These are phyloP conservation scores for Peniophora sp. DNA, from an alignment of 1,284 basidiomycete genomes.

Conservation along the genomic window DNA sequence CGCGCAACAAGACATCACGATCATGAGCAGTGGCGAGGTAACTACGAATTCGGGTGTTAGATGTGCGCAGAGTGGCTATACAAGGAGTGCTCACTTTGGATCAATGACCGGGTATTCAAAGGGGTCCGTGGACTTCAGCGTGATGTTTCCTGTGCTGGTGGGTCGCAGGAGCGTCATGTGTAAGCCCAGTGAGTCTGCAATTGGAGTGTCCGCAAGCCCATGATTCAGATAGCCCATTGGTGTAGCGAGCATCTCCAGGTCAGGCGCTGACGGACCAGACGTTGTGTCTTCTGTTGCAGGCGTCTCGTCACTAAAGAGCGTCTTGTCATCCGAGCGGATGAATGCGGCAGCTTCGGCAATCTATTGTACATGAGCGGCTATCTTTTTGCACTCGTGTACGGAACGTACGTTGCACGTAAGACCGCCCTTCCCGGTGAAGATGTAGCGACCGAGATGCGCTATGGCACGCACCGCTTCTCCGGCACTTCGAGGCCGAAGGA, in stretches of 20 bases:
- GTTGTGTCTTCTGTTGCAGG: constrained; percentile 39
- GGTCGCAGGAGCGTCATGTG: constrained; percentile 27
- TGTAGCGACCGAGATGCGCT: constrained; percentile 33
- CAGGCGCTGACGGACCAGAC: constrained; percentile 47
- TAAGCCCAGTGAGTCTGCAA: constrained; percentile 20
- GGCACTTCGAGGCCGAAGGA: constrained; percentile 28
- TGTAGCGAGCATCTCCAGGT: constrained; percentile 51
- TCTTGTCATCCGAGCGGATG: constrained; percentile 44
- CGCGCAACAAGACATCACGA: constrained; percentile 44
- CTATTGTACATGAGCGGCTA: constrained; percentile 22
- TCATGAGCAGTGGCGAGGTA: constrained; percentile 53
- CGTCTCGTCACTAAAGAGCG: constrained; percentile 33
- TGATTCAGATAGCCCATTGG: constrained; percentile 35
- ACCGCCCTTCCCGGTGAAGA: constrained; percentile 34
- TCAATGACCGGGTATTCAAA: constrained; percentile 36
- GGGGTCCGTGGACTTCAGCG: constrained; percentile 31
- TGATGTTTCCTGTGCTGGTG: constrained; percentile 32
- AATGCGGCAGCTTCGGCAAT: constrained; percentile 52
- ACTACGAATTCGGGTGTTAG: constrained; percentile 21
- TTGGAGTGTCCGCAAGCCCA: constrained; percentile 10
- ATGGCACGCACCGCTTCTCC: constrained; percentile 25
- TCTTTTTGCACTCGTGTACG: not conserved
- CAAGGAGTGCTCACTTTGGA: constrained; percentile 27
- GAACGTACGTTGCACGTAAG: constrained; percentile 45
- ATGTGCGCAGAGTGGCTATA: not conserved